phyloP scores from a whole-genome alignment of 192 early-diverging fungal genomes.

The Entomortierella chlamydospora region DNA sequence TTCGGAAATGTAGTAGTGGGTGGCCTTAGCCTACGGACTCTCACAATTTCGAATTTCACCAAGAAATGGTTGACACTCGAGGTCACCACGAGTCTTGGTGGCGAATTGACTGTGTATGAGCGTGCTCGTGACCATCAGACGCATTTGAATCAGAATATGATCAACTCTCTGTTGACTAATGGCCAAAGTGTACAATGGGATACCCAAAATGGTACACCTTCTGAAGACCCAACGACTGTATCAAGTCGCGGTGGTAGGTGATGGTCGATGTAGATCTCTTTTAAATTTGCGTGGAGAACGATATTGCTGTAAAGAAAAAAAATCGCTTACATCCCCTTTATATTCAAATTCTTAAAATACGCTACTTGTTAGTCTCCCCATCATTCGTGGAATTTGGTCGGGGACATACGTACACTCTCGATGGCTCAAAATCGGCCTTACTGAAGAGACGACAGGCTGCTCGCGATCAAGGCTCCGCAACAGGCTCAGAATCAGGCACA shows the following conservation, averaged over 20 bases:
- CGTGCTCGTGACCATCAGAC: slow-evolving; percentile 36
- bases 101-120: slow-evolving; percentile 55
- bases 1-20: slow-evolving; percentile 93
- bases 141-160: slow-evolving; percentile 19
- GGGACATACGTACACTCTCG: neutral
- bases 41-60: slow-evolving; percentile 90
- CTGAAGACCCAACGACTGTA: slow-evolving; percentile 1
- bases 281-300: no score
- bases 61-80: slow-evolving; percentile 59
- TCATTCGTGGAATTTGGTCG: neutral
- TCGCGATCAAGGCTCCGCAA: slow-evolving; percentile 28
- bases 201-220: neutral
- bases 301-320: no score
- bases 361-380: slow-evolving; percentile 19
- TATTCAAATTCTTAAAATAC: no score
- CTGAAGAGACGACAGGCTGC: slow-evolving; percentile 33
- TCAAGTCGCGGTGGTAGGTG: slow-evolving; percentile 27
- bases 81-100: slow-evolving; percentile 58
- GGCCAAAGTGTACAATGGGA: neutral
- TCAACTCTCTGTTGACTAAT: slow-evolving; percentile 6
- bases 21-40: slow-evolving; percentile 78
- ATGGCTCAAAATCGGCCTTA: slow-evolving; percentile 14
- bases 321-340: no score
- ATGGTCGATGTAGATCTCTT: neutral
- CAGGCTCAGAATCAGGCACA: slow-evolving; percentile 36